Evolutionary conservation across 73 alveolate species (phyloP), one percentile per base, ranked within the genome.

Genomic region (Effrenium voratum): DNA sequence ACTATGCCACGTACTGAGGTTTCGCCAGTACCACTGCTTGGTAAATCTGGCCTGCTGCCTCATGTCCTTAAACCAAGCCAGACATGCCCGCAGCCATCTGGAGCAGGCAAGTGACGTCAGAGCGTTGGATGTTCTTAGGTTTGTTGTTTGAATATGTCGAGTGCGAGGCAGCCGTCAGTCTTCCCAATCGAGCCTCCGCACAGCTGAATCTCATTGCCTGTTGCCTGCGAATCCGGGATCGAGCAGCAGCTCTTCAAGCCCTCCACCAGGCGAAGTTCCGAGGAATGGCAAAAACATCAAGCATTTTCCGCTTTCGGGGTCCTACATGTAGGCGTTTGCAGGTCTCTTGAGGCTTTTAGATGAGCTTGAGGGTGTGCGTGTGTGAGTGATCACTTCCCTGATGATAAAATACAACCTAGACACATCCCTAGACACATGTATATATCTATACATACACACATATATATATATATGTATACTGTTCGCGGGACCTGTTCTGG

Each of bases 1-100:
- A 30, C 72, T 30, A 57, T 57, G n/a, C 40, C 40, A 63, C 3
- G 45, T 34, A 4, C 81, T 68, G 60, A 86, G 94, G 60, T 66
- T 70, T 47, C 95, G 84, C 47, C 59, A 73, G 40, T 88, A 88
- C 85, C 95, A 88, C 40, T 88, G 95, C 85, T 70, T 88, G 66
- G 95, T 88, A 85, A 88, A 88, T 49, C 44, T 88, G 95, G 95
- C 95, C 0, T 88, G 95, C 75, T 88, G 95, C 41, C 49, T 88
- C 85, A 73, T 63, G 95, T 12, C 95, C 52, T 88, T 88, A 49
- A 88, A 88, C 63, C 63, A 49, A 41, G 85, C 85, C 15, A 72
- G 95, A 43, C 95, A 46, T 43, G 95, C 95, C 95, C 73, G 49
- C 44, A 45, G 50, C n/a, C 45, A 63, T 46, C 85, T 88, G 49